A percentile compares a stretch with the other conserved stretches of the same genome.
These are phyloP conservation scores for Phytopythium ostracodes DNA, from an alignment of 352 stramenopile genomes.

Conservation along the genomic window DNA sequence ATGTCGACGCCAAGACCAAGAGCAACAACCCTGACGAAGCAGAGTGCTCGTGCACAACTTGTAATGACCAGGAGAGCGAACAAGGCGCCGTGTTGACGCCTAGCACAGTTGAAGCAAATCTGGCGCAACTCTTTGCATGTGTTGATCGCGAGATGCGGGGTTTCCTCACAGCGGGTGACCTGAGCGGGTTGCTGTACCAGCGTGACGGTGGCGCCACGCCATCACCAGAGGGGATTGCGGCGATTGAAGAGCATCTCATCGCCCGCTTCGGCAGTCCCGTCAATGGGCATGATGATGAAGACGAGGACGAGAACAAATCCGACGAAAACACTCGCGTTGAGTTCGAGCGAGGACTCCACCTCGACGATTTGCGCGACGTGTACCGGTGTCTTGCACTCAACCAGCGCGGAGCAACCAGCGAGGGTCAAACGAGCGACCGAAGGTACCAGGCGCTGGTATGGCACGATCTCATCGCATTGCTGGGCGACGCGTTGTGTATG, in stretches of 20 bases:
- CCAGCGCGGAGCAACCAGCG: not conserved
- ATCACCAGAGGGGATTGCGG: conserved; percentile 1
- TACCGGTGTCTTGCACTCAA: conserved; percentile 22
- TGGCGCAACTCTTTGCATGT: conserved; percentile 39
- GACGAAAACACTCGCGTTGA: not conserved
- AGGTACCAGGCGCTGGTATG: conserved; percentile 30
- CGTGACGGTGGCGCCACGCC: conserved; percentile 8
- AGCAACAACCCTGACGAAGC: conserved; percentile 5
- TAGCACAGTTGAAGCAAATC: conserved; percentile 19
- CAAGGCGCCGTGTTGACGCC: conserved; percentile 7
- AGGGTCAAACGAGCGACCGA: not conserved
- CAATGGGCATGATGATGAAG: not conserved
- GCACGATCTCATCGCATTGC: conserved; percentile 20
- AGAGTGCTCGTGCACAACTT: not conserved
- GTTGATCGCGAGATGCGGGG: conserved; percentile 36
- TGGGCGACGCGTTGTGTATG: conserved; percentile 1
- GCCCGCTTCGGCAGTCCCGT: conserved; percentile 1
- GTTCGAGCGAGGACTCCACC: conserved; percentile 13
- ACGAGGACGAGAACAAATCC: not conserved
- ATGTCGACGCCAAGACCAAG: not conserved
- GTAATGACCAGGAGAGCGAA: conserved; percentile 2
- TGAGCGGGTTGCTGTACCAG: conserved; percentile 28
- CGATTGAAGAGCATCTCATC: conserved; percentile 2
- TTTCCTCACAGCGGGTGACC: conserved; percentile 1
- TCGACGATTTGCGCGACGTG: conserved; percentile 35